These are phyloP conservation scores for Coemansia sp. DNA, from an alignment of 192 early-diverging fungal species.

Conservation along the genomic window DNA sequence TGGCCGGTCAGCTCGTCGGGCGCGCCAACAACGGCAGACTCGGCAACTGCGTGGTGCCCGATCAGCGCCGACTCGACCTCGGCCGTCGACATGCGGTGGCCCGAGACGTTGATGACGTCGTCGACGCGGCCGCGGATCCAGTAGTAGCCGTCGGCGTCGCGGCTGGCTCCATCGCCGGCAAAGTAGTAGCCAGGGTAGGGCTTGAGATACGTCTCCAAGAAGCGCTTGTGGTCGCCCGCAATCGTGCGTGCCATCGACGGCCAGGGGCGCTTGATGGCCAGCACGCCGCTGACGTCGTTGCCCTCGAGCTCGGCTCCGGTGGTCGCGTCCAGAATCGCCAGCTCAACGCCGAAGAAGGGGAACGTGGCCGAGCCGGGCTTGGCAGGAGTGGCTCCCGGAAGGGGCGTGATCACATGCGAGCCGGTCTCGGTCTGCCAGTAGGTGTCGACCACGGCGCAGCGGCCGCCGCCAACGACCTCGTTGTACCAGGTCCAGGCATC, in stretches of 20 bases:
- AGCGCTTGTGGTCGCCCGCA: conserved; percentile 86
- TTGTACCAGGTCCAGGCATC: conserved; percentile 98
- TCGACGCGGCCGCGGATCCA: conserved; percentile 92
- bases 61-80: conserved; percentile 93
- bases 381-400: conserved; percentile 83
- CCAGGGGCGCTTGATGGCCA: conserved; percentile 83
- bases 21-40: conserved; percentile 87
- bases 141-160: conserved; percentile 92
- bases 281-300: conserved; percentile 86
- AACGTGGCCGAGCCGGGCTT: conserved; percentile 95
- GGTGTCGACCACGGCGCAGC: conserved; percentile 94
- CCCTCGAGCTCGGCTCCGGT: conserved; percentile 82
- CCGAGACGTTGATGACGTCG: conserved; percentile 95
- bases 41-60: conserved; percentile 73
- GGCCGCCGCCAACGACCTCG: conserved; percentile 79
- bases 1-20: conserved; percentile 88
- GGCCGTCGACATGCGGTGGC: conserved; percentile 89
- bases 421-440: conserved; percentile 96
- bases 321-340: conserved; percentile 77
- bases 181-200: conserved; percentile 94
- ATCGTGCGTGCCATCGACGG: conserved; percentile 91
- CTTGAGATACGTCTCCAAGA: conserved; percentile 88
- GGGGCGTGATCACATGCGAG: conserved; percentile 84
- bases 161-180: conserved; percentile 88
- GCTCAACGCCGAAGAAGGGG: conserved; percentile 95